phyloP scores from a whole-genome alignment of 805 yeast genomes.

The Cyberlindnera meyerae region DNA sequence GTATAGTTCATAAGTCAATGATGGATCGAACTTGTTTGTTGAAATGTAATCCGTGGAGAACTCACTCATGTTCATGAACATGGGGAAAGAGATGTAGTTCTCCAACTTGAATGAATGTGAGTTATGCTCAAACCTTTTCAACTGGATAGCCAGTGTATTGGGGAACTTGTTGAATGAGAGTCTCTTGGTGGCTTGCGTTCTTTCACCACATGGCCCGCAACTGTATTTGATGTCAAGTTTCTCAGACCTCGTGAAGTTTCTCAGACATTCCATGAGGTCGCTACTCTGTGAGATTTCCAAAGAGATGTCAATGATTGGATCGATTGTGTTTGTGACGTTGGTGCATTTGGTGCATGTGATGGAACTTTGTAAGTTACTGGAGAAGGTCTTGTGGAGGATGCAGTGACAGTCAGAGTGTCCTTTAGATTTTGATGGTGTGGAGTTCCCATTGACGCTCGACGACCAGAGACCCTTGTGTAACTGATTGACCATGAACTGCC shows the following conservation, averaged over 20 bases:
- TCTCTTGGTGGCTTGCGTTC: conserved; percentile 67
- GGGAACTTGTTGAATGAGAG: conserved; percentile 67
- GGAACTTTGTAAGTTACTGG: conserved; percentile 78
- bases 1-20: conserved; percentile 70
- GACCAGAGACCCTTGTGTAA: conserved; percentile 56
- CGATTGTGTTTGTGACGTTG: conserved; percentile 54
- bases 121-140: conserved; percentile 57
- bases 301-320: conserved; percentile 87
- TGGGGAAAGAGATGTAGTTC: conserved; percentile 66
- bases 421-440: too few relatives aligned
- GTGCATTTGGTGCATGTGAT: conserved; percentile 70
- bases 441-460: too few relatives aligned
- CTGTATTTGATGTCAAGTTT: conserved; percentile 66
- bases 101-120: conserved; percentile 57
- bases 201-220: conserved; percentile 61
- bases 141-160: conserved; percentile 74
- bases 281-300: conserved; percentile 55
- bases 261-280: conserved; percentile 58
- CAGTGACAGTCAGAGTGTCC: conserved; percentile 51
- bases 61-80: conserved; percentile 63
- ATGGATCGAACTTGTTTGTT: conserved; percentile 26
- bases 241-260: conserved; percentile 74
- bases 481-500: conserved; percentile 87
- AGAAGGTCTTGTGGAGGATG: conserved; percentile 74
- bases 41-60: conserved; percentile 35